Percentiles rank a stretch among this genome's conserved stretches.
phyloP scores from a whole-genome alignment of 768 basidiomycete genomes.

The Galerina sulciceps region DNA sequence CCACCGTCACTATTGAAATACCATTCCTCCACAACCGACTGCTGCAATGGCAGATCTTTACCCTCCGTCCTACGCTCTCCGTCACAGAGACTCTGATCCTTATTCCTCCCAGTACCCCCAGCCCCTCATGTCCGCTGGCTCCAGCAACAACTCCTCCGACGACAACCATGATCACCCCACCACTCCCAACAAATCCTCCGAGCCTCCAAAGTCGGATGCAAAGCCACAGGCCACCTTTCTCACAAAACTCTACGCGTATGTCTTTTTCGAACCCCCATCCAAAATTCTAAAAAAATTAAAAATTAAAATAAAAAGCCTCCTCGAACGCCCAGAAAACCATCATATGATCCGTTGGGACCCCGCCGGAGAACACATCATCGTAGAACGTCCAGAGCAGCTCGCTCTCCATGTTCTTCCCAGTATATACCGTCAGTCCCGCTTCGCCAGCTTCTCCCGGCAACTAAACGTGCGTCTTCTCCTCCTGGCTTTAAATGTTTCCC shows the following conservation, averaged over 20 bases:
- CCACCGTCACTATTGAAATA: conserved; percentile 42
- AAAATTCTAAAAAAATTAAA: conserved; percentile 19
- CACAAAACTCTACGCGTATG: conserved; percentile 94
- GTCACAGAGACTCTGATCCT: conserved; percentile 30
- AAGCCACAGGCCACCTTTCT: conserved; percentile 95
- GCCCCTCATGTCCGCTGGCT: conserved; percentile 33
- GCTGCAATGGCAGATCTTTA: conserved; percentile 61
- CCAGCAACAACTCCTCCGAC: conserved; percentile 27
- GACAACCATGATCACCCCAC: conserved; percentile 46
- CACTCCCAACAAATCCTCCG: conserved; percentile 44
- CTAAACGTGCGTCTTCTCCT: conserved; percentile 75
- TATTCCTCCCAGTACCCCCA: conserved; percentile 34
- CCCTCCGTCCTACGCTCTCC: conserved; percentile 45
- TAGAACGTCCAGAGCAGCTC: conserved; percentile 91
- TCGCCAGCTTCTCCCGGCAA: conserved; percentile 97
- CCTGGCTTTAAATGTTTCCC: conserved; percentile 20
- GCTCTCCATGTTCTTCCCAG: conserved; percentile 92
- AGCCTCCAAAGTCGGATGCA: conserved; percentile 68
- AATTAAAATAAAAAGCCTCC: conserved; percentile 54
- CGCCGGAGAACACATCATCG: conserved; percentile 92
- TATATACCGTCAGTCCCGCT: conserved; percentile 95
- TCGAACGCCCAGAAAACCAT: conserved; percentile 91
- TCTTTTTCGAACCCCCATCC: conserved; percentile 24
- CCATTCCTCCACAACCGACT: conserved; percentile 20
- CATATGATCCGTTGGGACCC: conserved; percentile 98